Base-by-base conservation (phyloP, 2,329 filamentous ascomycete genomes). In the Botryosphaeria dothidea region DNA sequence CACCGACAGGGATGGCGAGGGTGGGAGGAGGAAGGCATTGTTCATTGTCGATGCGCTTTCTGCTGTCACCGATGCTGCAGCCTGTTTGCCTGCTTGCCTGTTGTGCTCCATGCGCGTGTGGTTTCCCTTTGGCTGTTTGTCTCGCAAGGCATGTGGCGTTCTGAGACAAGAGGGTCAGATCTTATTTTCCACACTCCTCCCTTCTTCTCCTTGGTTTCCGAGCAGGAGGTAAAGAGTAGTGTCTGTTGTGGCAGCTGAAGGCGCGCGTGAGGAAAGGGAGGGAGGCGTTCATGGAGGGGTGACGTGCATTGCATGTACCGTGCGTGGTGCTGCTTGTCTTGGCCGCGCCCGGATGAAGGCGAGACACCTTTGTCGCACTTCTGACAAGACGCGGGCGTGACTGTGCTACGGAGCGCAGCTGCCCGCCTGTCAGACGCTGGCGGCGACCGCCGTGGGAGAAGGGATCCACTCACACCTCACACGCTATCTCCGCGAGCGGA, bases 131-230 rank as follows among this genome's bases (percentile, higher is more conserved):
- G n/a, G n/a, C n/a, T n/a, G n/a, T n/a, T n/a, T n/a, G 52, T 57
- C 36, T 57, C 36, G 52, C 60, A 52, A 52, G 49, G 60, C 60
- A 62, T 62, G 60, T 62, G 60, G 60, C 60, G 60, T 62, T 62
- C 36, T 54, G 60, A 62, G 29, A 52, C 60, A 48, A 15, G 9
- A 13, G 31, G 23, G 21, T 43, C 23, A 45, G 23, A 41, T 56
- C 51, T 38, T 27, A 21, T 19, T 19, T 38, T 29, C 21, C n/a
- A n/a, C n/a, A n/a, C n/a, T n/a, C n/a, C n/a, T n/a, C n/a, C n/a
- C n/a, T 45, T 45, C 41, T 19, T 34, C 51, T 34, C 31, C 7
- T 34, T 41, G 8, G 2, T n/a, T 41, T 41, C 38, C 31, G 31
- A 11, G 31, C 31, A 34, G 31, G 31, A 34, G 31, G n/a, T n/a